Evolutionary conservation across 225 moss, liverwort and hornwort genomes (phyloP), one percentile per base, ranked within the genome.

Genomic region (Polytrichum commune): DNA sequence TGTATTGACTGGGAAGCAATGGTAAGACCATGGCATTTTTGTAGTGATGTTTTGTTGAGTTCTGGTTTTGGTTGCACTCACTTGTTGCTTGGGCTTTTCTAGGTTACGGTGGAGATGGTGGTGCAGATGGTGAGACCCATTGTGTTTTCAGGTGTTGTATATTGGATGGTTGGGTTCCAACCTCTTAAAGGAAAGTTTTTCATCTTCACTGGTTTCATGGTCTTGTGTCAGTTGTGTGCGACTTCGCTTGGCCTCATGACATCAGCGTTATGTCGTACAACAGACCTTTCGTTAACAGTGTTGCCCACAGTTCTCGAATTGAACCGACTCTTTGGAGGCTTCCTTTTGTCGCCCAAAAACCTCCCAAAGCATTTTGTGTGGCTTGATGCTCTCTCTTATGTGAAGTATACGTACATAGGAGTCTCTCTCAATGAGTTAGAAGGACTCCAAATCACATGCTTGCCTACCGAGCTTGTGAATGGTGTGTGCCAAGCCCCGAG

Each of bases 101-200:
- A 94, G 94, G 90, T 94, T 28, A 89, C 90, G 25, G 88, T 89
- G 30, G 94, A 94, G 89, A 79, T 86, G 78, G 82, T 83, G n/a
- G 79, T 77, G 72, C 92, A 92, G 77, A 71, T 94, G 30, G 54
- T 94, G 68, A 89, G 92, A 62, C 92, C 94, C 23, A 92, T 90
- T 69, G 62, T 89, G 54, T 94, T 94, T 85, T 92, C 94, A 3
- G 81, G 77, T 69, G 89, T 94, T 64, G 94, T 90, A 19, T 94
- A 94, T 73, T 92, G 92, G 88, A 94, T 94, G 94, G 94, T 94
- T 63, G 94, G 94, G 63, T 87, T 94, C 67, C 94, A 94, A 70
- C 69, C 60, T 29, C 71, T 69, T 13, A 92, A 81, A 67, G 76
- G 83, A 67, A 94, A 94, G 84, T 94, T 92, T 62, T 86, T 92